Percentiles rank a stretch among this genome's conserved stretches.
Conservation (phyloP, 208 protist species). For the Polymyxa betae region DNA sequence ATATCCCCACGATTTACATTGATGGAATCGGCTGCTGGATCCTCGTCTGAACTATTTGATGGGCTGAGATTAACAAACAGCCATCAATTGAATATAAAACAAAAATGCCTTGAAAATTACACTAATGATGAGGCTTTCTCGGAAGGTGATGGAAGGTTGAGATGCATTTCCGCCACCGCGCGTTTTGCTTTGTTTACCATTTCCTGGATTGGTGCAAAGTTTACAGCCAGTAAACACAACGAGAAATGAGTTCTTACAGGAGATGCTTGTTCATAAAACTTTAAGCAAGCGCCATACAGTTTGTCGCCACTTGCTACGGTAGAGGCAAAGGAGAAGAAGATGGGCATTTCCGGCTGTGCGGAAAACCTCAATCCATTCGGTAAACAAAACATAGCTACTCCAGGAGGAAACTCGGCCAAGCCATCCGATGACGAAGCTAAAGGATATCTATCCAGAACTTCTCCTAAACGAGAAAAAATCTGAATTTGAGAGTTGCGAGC, state of each 20-base stretch:
- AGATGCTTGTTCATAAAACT: constrained; percentile 22
- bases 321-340: constrained; percentile 31
- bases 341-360: not conserved
- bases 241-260: not conserved
- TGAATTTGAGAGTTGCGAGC: not conserved
- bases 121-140: not conserved
- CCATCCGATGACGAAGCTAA: not conserved
- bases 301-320: not conserved
- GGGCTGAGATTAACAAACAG: not conserved
- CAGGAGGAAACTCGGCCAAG: constrained; percentile 1
- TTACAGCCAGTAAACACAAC: not conserved
- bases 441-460: constrained; percentile 26
- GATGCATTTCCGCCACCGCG: not conserved
- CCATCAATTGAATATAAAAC: too few relatives aligned
- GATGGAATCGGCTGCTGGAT: not conserved
- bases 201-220: not conserved
- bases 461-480: not conserved
- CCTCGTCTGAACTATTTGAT: not conserved
- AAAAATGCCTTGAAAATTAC: too few relatives aligned
- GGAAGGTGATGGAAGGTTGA: not conserved
- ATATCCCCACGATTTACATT: not conserved
- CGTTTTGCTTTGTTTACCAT: not conserved
- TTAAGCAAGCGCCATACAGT: constrained; percentile 34
- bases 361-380: constrained; percentile 24
- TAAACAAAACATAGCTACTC: constrained; percentile 32